Evolutionary conservation across 371 early-diverging fungal species (phyloP), one percentile per base, ranked within the genome.

Genomic region (Apophysomyces ossiformis): DNA sequence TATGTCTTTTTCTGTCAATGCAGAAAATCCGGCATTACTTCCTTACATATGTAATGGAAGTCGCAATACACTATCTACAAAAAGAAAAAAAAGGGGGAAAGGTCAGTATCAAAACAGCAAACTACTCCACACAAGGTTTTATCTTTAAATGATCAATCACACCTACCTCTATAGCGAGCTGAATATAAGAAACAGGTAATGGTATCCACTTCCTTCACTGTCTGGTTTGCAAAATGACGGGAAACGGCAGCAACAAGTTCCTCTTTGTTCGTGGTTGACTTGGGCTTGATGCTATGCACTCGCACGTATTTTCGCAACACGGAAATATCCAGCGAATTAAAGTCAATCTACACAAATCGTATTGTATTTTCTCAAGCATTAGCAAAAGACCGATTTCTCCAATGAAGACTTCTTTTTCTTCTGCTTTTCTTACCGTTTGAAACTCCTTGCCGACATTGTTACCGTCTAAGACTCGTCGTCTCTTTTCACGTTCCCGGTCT

Each of bases 151-250:
- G 6, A 26, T 26, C 44, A 12, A 9, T 39, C 9, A 13, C 26
- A 11, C 45, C 46, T 79, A 76, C 83, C 83, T 74, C 78, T 68
- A 59, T 82, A 76, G 32, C 75, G 83, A 57, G 78, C 76, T 61
- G 79, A 76, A 67, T 82, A 82, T 56, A 82, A 64, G 47, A 82
- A 82, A 58, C 78, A 79, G 44, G 83, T 82, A 54, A 82, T 75
- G 41, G 79, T 74, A 64, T 82, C 83, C 36, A 79, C 58, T 66
- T 82, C 83, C 58, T 78, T 82, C 13, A 82, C 76, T 5, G 79
- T 73, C 64, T 79, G 79, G 45, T 77, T 79, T 16, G 83, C 79
- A 64, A 82, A 82, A 67, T 82, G 83, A 60, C 79, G 83, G 50
- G 79, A 78, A 5, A 82, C 78, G 7, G 78, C 73, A 13, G 76